Conservation (phyloP, 257 asterid genomes). For the Salvia miltiorrhiza region DNA sequence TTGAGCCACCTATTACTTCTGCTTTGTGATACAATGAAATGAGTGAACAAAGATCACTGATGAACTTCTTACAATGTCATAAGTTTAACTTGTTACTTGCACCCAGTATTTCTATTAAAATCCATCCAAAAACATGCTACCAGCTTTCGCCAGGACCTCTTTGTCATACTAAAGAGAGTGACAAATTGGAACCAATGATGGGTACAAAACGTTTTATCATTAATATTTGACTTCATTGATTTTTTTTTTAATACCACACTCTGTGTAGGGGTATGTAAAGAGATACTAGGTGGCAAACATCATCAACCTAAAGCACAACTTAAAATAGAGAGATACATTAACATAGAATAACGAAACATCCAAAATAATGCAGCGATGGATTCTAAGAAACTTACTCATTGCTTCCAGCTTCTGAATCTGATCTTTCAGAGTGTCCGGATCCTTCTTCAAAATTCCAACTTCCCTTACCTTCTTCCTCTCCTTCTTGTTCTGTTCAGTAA, state of each 20-base stretch:
- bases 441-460: slow-evolving; percentile 92
- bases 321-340: not conserved
- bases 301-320: slow-evolving; percentile 11
- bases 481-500: slow-evolving; percentile 69
- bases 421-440: slow-evolving; percentile 73
- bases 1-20: not conserved
- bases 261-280: too few species aligned
- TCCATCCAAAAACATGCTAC: slow-evolving; percentile 4
- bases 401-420: slow-evolving; percentile 85
- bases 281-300: not conserved
- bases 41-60: not conserved
- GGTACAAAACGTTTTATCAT: not conserved
- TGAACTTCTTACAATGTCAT: not conserved
- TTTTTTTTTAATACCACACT: too few species aligned
- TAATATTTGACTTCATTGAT: not conserved
- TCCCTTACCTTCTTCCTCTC: slow-evolving; percentile 96
- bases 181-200: not conserved
- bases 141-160: not conserved
- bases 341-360: not conserved
- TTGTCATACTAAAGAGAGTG: not conserved
- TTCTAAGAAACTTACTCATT: slow-evolving; percentile 58
- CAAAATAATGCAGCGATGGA: not conserved
- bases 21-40: not conserved
- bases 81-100: not conserved
- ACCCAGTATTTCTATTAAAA: not conserved